Conservation (phyloP, 2,329 filamentous ascomycete genomes). For the Ascochyta koolunga region DNA sequence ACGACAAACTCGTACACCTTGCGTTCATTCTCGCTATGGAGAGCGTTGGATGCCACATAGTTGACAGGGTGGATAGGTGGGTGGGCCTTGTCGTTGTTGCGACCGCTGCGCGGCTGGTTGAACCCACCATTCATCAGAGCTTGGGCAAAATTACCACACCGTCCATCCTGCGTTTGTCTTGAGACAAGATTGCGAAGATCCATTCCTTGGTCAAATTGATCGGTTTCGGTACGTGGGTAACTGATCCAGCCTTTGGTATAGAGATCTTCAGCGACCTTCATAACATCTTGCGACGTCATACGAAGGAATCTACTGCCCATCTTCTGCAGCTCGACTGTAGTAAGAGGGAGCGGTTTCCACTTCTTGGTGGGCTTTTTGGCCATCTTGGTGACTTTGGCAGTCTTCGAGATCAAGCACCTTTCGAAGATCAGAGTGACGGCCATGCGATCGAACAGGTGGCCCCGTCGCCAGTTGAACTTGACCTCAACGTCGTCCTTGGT, state of each 20-base stretch:
- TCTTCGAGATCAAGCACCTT: constrained; percentile 76
- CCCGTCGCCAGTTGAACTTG: constrained; percentile 81
- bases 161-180: constrained; percentile 77
- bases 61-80: constrained; percentile 95
- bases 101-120: constrained; percentile 78
- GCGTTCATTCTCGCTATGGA: constrained; percentile 69
- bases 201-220: constrained; percentile 91
- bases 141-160: constrained; percentile 84
- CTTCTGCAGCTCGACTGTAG: constrained; percentile 95
- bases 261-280: constrained; percentile 82
- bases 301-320: constrained; percentile 86
- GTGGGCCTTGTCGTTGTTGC: constrained; percentile 94
- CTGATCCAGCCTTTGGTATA: constrained; percentile 97
- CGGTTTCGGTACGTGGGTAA: constrained; percentile 96
- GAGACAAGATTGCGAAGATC: constrained; percentile 79
- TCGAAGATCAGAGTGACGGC: constrained; percentile 83
- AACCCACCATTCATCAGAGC: constrained; percentile 77
- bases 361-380: constrained; percentile 91
- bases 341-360: constrained; percentile 91
- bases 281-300: constrained; percentile 90
- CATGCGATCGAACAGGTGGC: constrained; percentile 86
- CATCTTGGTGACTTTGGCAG: constrained; percentile 81
- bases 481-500: constrained; percentile 78
- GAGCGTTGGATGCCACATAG: constrained; percentile 69
- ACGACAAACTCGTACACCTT: constrained; percentile 92